Evolutionary conservation across 805 yeast genomes (phyloP), one percentile per base, ranked within the genome.

Genomic region (Monosporozyma solicola): DNA sequence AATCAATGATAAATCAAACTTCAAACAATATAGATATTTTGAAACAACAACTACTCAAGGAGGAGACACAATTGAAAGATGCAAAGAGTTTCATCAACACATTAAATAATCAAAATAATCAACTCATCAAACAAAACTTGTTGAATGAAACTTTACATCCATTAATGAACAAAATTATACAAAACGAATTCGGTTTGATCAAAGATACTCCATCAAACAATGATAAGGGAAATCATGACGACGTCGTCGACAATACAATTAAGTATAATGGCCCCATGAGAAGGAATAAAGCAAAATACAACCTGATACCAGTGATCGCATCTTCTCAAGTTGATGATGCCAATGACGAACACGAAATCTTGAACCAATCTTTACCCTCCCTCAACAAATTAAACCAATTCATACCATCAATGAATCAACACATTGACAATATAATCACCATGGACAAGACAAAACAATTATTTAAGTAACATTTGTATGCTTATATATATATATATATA

Each of bases 131-230:
- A 11, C 62, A 61, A 27, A 58, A 57, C 25, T 47, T 65, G 9
- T 43, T 62, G 33, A 51, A 57, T 24, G 55, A 57, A 25, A 56
- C 58, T 41, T 47, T 67, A 27, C 67, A 67, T 48, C 68, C 70
- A 9, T 55, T 61, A 22, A 55, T 67, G n/a, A 59, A 54, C 37
- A 59, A 57, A 49, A 65, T 68, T 2, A 56, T 67, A 25, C 61
- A 63, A 43, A 61, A 64, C 39, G 60, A 65, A 8, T 63, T 61
- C 51, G 68, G 69, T 13, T 35, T 59, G 22, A 56, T 57, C 16
- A 49, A 47, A 27, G 39, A 43, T 11, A 32, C 43, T 3, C 35
- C 41, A 37, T 6, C 16, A 20, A 20, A 20, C 20, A 20, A 20
- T 20, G 20, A 20, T 41, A 3, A 20, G 3, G 27, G n/a, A 15